These are phyloP conservation scores for Colletotrichum siamense DNA, from an alignment of 2,329 filamentous ascomycete species.

Conservation along the genomic window DNA sequence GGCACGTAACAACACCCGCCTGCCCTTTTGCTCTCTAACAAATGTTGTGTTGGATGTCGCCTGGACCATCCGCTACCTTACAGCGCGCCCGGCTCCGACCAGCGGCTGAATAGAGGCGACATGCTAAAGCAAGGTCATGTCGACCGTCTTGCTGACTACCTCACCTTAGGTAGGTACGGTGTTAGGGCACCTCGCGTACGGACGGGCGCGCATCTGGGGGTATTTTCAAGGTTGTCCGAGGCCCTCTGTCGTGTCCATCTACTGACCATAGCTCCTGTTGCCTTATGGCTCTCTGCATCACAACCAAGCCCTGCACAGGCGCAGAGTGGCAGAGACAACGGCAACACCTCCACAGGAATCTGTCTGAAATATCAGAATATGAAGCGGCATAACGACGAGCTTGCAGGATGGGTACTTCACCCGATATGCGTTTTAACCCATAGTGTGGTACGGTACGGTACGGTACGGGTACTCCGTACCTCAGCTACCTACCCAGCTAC, in stretches of 20 bases:
- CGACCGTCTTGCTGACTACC: background rate
- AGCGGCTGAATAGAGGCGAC: background rate
- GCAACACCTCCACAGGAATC: background rate
- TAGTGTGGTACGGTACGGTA: background rate
- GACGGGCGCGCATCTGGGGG: background rate
- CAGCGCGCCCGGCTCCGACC: background rate
- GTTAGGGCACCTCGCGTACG: background rate
- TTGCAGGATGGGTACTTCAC: slow-evolving; percentile 8
- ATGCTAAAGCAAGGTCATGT: background rate
- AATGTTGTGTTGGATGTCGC: background rate
- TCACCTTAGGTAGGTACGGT: background rate
- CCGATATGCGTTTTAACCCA: background rate
- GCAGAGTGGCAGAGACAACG: background rate
- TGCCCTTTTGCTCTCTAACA: background rate
- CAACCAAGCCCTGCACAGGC: background rate
- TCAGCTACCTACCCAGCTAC: background rate
- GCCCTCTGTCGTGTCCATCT: background rate
- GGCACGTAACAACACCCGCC: background rate
- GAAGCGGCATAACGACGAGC: background rate
- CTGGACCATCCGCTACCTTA: background rate
- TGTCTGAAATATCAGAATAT: background rate
- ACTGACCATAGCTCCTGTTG: background rate
- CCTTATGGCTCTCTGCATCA: background rate
- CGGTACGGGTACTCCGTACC: background rate
- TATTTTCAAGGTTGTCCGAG: background rate